These are phyloP conservation scores for Dichotomopilus funicola DNA, from an alignment of 2,329 filamentous ascomycete species.

Conservation along the genomic window DNA sequence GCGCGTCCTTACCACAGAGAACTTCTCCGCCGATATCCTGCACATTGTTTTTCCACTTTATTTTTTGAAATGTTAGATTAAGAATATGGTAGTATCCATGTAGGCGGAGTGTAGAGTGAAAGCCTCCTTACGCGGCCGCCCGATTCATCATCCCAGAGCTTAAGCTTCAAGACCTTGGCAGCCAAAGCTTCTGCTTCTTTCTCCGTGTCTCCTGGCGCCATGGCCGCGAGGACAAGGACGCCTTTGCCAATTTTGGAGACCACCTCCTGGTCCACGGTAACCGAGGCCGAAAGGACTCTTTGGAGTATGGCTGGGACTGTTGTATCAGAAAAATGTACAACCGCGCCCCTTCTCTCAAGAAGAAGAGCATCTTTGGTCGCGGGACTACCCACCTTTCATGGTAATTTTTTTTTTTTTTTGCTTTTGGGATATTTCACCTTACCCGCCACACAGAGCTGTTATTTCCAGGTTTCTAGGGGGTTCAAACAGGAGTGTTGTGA, in stretches of 20 bases:
- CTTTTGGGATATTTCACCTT: not conserved
- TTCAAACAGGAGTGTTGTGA: not conserved
- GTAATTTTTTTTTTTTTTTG: not conserved
- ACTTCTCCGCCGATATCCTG: constrained; percentile 85
- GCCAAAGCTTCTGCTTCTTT: constrained; percentile 83
- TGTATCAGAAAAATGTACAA: not conserved
- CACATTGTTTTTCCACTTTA: constrained; percentile 83
- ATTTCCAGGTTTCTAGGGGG: not conserved
- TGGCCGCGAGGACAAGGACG: constrained; percentile 82
- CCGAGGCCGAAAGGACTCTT: constrained; percentile 88
- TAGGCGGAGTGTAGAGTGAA: constrained; percentile 3
- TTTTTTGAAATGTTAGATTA: constrained; percentile 10
- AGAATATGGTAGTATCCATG: not conserved
- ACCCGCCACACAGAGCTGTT: not conserved
- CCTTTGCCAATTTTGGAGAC: constrained; percentile 89
- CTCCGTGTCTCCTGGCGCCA: constrained; percentile 82
- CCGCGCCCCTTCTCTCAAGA: too few relatives aligned
- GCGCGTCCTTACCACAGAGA: constrained; percentile 66
- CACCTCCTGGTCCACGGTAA: constrained; percentile 85
- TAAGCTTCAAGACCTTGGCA: constrained; percentile 80
- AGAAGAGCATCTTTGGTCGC: not conserved
- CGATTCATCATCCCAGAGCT: constrained; percentile 79
- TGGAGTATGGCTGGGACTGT: constrained; percentile 72
- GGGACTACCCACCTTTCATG: constrained; percentile 11
- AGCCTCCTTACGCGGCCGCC: constrained; percentile 52